These are phyloP conservation scores for Cladobotryum mycophilum DNA, from an alignment of 2,329 filamentous ascomycete species.

Conservation along the genomic window DNA sequence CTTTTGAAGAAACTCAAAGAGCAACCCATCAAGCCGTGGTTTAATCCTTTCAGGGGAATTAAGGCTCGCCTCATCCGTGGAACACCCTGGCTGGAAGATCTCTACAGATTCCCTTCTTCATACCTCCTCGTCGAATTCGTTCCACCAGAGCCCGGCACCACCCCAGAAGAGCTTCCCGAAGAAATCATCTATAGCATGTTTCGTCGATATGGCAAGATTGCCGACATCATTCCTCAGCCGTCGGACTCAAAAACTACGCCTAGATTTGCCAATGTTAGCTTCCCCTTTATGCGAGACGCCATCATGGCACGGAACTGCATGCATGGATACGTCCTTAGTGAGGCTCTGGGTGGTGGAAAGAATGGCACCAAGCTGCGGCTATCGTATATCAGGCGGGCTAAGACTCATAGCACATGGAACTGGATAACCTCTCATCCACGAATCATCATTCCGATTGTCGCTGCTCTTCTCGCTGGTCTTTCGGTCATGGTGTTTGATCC, in stretches of 20 bases:
- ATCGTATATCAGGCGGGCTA: conserved; percentile 74
- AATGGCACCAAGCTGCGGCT: conserved; percentile 71
- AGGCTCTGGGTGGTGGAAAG: conserved; percentile 67
- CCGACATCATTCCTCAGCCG: conserved; percentile 75
- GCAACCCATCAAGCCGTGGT: conserved; percentile 78
- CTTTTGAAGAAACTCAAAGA: conserved; percentile 60
- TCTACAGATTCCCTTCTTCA: conserved; percentile 72
- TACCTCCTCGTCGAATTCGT: conserved; percentile 81
- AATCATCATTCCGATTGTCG: conserved; percentile 77
- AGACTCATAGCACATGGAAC: conserved; percentile 73
- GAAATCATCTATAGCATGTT: conserved; percentile 85
- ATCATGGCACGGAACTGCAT: conserved; percentile 90
- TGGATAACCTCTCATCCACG: conserved; percentile 83
- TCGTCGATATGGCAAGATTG: conserved; percentile 82
- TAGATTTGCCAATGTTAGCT: conserved; percentile 74
- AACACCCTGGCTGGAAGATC: conserved; percentile 88
- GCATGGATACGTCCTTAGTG: conserved; percentile 71
- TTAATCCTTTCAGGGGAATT: conserved; percentile 72
- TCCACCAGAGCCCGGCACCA: conserved; percentile 61
- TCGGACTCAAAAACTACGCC: conserved; percentile 81
- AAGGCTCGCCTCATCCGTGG: conserved; percentile 70
- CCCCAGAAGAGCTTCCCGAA: conserved; percentile 73
- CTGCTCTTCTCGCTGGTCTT: conserved; percentile 72
- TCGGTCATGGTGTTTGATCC: conserved; percentile 91
- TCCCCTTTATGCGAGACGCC: conserved; percentile 64